A percentile compares a stretch with the other conserved stretches of the same genome.
phyloP scores from a whole-genome alignment of 495 filamentous ascomycete species.

The Darksidea phi region DNA sequence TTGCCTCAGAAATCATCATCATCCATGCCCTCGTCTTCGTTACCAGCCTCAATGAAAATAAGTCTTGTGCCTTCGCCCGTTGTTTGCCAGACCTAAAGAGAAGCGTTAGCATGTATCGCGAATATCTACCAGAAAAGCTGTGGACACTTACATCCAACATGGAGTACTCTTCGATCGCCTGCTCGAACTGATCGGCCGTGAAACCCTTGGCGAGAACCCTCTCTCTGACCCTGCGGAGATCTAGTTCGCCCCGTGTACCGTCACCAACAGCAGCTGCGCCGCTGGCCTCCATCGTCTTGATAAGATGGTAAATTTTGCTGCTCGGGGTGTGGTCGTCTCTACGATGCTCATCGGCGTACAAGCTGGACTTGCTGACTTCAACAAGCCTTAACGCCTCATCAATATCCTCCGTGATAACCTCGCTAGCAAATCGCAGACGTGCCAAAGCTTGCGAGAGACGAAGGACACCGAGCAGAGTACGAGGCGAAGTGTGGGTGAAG shows the following conservation, averaged over 20 bases:
- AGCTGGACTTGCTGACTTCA: slow-evolving; percentile 84
- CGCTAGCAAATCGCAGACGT: slow-evolving; percentile 78
- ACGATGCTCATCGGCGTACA: slow-evolving; percentile 65
- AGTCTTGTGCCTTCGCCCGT: slow-evolving; percentile 79
- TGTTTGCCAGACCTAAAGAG: slow-evolving; percentile 86
- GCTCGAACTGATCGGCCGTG: slow-evolving; percentile 85
- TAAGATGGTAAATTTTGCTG: slow-evolving; percentile 90
- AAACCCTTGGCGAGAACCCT: slow-evolving; percentile 94
- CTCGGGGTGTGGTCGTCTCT: slow-evolving; percentile 72
- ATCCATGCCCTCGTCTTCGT: slow-evolving; percentile 57
- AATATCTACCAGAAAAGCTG: slow-evolving; percentile 2
- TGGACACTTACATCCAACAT: slow-evolving; percentile 72
- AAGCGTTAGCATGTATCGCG: slow-evolving; percentile 37
- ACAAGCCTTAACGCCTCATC: slow-evolving; percentile 90
- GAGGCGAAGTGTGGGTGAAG: slow-evolving; percentile 88
- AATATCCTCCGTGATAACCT: slow-evolving; percentile 86
- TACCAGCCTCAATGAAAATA: slow-evolving; percentile 68
- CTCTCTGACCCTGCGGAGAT: slow-evolving; percentile 81
- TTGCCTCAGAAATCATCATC: slow-evolving; percentile 31
- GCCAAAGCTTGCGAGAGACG: slow-evolving; percentile 96
- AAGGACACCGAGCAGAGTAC: slow-evolving; percentile 87
- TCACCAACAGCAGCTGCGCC: slow-evolving; percentile 74
- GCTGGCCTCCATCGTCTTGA: slow-evolving; percentile 77
- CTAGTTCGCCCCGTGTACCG: slow-evolving; percentile 72
- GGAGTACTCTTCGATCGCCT: slow-evolving; percentile 85